Evolutionary conservation across 371 early-diverging fungal species (phyloP), one percentile per base, ranked within the genome.

Genomic region (Mortierella sp.): DNA sequence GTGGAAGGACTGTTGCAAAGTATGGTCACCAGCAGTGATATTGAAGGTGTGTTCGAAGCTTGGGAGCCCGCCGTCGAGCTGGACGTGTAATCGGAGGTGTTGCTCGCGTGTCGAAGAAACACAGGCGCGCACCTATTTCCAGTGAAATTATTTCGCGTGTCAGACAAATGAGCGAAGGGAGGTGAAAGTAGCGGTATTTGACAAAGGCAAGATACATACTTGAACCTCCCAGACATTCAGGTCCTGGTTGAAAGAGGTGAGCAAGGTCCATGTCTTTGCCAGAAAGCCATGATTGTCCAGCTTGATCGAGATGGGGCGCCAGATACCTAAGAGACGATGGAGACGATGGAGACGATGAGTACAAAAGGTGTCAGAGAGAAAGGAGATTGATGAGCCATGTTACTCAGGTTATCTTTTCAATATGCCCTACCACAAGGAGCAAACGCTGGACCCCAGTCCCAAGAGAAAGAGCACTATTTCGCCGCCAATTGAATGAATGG

Each of bases 401-500:
- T 1, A 0, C 13, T 5, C 60, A 34, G 31, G 2, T 2, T 7
- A 19, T 8, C 5, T 2, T 2, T 6, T 31, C 63, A 6, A 16
- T 8, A 38, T 34, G 63, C 8, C 77, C 45, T 75, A 85, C 86
- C 86, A 47, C 86, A 85, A 2, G 86, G 82, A 44, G 86, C 86
- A 57, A 85, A 85, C 1, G 77, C 86, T 3, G 86, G 86, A 2
- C 86, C 86, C 86, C 86, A 85, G 44, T 85, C 86, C 86, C 86
- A 85, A 5, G 86, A 85, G 72, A 85, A 85, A 5, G 86, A 81
- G 57, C 86, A 85, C 86, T 85, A 70, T 3, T 3, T 4, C 9
- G 26, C 21, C 6, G 26, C 19, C 52, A 79, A 19, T 26, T n/a
- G 58, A 16, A 19, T 1, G 34, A 31, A 63, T 3, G 2, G 3